Conservation (phyloP, 306 rosid species). For the Senna siamea region DNA sequence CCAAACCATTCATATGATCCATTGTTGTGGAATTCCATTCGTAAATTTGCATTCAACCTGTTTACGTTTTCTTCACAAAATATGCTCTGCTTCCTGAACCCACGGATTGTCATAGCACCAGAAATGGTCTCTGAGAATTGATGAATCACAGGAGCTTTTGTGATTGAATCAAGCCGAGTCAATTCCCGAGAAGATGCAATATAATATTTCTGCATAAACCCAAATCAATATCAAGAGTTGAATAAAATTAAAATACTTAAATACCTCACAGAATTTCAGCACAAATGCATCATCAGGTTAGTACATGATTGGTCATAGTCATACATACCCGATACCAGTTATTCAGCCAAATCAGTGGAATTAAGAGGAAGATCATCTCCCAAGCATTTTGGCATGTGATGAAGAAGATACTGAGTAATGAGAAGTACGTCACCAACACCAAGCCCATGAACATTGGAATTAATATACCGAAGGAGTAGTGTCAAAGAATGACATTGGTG, state of each 20-base stretch:
- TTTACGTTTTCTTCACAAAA: slow-evolving; percentile 65
- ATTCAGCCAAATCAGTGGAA: slow-evolving; percentile 78
- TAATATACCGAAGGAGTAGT: slow-evolving; percentile 81
- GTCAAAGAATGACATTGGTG: slow-evolving; percentile 94
- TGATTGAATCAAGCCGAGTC: slow-evolving; percentile 83
- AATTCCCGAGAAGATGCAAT: slow-evolving; percentile 84
- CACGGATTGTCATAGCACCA: slow-evolving; percentile 84
- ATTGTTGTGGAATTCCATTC: slow-evolving; percentile 88
- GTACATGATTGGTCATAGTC: neutral
- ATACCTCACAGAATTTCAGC: too few relatives aligned
- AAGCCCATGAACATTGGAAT: slow-evolving; percentile 63
- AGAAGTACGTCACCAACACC: slow-evolving; percentile 50
- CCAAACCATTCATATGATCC: slow-evolving; percentile 93
- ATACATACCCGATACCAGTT: slow-evolving; percentile 81
- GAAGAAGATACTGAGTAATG: slow-evolving; percentile 54
- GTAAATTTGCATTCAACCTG: slow-evolving; percentile 69
- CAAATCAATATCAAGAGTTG: too few relatives aligned
- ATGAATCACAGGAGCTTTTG: slow-evolving; percentile 90
- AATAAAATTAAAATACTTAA: too few relatives aligned
- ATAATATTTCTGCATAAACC: slow-evolving; percentile 59
- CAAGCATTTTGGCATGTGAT: slow-evolving; percentile 76
- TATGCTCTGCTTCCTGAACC: slow-evolving; percentile 59
- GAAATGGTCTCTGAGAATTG: slow-evolving; percentile 88
- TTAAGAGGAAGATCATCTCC: slow-evolving; percentile 74
- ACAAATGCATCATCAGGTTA: too few relatives aligned